Evolutionary conservation across 1,284 basidiomycete genomes (phyloP), one percentile per base, ranked within the genome.

Genomic region (Sanghuangporus sanghuang): DNA sequence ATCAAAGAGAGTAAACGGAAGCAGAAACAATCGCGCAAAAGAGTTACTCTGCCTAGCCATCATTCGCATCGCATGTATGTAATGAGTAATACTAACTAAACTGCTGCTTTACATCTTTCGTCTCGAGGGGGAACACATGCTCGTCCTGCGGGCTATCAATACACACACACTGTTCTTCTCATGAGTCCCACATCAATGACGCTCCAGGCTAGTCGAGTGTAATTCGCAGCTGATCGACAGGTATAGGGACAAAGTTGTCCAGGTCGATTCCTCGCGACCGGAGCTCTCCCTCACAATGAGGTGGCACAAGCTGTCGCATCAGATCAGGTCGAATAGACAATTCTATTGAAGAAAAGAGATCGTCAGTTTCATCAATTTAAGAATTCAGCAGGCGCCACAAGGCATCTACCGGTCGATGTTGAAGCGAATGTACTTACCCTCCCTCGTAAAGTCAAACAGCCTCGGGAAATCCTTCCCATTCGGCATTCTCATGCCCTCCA

Each of bases 401-500:
- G 2, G 27, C 27, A 5, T 32, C 18, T 52, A 54, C 14, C 60
- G 46, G 50, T 27, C 40, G 36, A 62, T 48, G 39, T 44, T 52
- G 16, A 12, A 35, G 11, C 32, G 14, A 36, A 27, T 7, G 53
- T 36, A n/a, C 90, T 78, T 70, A 94, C 94, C 93, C 80, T 98
- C 96, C 69, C 91, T 88, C 66, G 95, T 96, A 75, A 97, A 98
- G 81, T 99, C 87, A 78, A 99, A 99, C 67, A 99, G 80, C 61
- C 85, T 85, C 2, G 96, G 96, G 78, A 98, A 92, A 56, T 96
- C 93, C 76, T 95, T 95, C 67, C 96, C 96, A 72, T 96, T 98
- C 12, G 96, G 95, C 91, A 99, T 93, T 75, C 89, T 88, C 49
- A 92, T 89, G 1, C 94, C 95, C 72, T 95, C 92, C 57, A 82